Evolutionary conservation across 1,284 basidiomycete species (phyloP).

Genomic region (Cerioporus squamosus): DNA sequence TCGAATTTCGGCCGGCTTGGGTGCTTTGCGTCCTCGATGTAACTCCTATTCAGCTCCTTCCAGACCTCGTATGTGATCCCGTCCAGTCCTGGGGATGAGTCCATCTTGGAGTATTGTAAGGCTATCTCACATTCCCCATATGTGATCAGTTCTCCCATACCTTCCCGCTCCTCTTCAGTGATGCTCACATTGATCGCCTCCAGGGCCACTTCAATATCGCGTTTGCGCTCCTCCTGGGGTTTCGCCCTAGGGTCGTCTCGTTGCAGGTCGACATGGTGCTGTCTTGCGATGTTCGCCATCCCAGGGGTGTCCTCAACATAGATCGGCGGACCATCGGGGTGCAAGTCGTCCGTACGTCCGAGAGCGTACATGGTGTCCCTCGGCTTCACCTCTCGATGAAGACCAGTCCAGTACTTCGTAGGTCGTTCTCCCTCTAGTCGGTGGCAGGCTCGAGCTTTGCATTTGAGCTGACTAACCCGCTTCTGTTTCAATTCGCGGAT

Average conservation of each 20-base stretch:
- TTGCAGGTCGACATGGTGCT: neutral
- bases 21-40: neutral
- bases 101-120: neutral
- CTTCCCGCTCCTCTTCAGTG: neutral
- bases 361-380: constrained; percentile 1
- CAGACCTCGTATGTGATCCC: constrained; percentile 28
- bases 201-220: neutral
- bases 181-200: neutral
- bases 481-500: neutral
- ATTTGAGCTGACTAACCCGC: neutral
- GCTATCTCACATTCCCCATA: neutral
- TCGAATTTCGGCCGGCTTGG: constrained; percentile 3
- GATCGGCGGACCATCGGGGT: too few species aligned
- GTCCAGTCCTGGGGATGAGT: constrained; percentile 22
- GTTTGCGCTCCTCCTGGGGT: neutral
- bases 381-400: constrained; percentile 19
- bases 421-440: constrained; percentile 36
- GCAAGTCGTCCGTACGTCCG: neutral
- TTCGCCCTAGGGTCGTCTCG: neutral
- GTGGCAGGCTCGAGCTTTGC: neutral
- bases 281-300: constrained; percentile 8
- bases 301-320: neutral
- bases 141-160: neutral
- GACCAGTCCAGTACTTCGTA: constrained; percentile 35
- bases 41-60: constrained; percentile 12